Percentiles rank a stretch among this genome's conserved stretches.
These are phyloP conservation scores for Phytophthora vignae DNA, from an alignment of 352 stramenopile species.

Conservation along the genomic window DNA sequence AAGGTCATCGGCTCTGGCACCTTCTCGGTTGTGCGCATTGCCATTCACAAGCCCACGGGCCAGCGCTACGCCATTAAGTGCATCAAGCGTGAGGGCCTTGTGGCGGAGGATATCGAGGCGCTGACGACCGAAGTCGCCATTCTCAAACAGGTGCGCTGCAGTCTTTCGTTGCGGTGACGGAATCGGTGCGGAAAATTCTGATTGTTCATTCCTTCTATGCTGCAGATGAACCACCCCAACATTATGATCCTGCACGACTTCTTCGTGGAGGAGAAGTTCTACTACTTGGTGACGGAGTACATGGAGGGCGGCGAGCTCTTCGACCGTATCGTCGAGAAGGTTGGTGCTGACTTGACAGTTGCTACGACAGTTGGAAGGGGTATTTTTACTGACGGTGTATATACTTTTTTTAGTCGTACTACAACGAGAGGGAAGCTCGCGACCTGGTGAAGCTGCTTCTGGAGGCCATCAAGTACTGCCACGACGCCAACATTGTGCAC, in stretches of 20 bases:
- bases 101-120: conserved; percentile 86
- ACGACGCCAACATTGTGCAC: conserved; percentile 87
- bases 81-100: conserved; percentile 91
- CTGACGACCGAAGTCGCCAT: conserved; percentile 89
- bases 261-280: conserved; percentile 94
- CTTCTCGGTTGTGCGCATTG: conserved; percentile 90
- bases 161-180: neutral
- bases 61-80: conserved; percentile 93
- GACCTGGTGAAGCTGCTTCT: conserved; percentile 88
- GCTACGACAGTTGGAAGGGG: neutral
- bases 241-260: conserved; percentile 95
- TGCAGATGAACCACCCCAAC: conserved; percentile 92
- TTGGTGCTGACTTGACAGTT: conserved; percentile 23
- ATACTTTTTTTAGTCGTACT: conserved; percentile 79
- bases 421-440: conserved; percentile 89
- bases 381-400: conserved; percentile 16
- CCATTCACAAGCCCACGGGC: conserved; percentile 81
- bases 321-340: conserved; percentile 89
- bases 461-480: conserved; percentile 91
- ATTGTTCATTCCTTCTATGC: conserved; percentile 13
- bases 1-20: conserved; percentile 91
- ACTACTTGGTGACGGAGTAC: conserved; percentile 98
- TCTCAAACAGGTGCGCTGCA: conserved; percentile 73
- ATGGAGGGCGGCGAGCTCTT: conserved; percentile 94
- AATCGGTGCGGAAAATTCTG: conserved; percentile 1